These are phyloP conservation scores for Mortierella alpina DNA, from an alignment of 192 early-diverging fungal species.

Conservation along the genomic window DNA sequence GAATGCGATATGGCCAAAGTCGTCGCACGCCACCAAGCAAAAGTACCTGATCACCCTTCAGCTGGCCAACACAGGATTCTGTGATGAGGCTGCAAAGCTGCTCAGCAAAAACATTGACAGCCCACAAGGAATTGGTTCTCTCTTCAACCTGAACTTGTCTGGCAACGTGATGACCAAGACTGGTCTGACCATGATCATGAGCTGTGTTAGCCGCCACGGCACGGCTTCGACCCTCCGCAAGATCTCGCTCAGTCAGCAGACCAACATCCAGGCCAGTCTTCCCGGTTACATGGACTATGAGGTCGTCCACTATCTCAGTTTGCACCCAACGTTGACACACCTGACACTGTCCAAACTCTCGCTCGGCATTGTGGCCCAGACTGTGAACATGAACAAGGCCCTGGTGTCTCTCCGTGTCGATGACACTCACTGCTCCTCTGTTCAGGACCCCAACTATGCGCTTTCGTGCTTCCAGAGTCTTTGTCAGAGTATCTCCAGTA, in stretches of 20 bases:
- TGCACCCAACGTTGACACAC: constrained; percentile 27
- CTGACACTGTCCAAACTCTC: constrained; percentile 28
- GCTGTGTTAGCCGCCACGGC: constrained; percentile 6
- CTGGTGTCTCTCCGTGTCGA: constrained; percentile 31
- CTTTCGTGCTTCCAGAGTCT: constrained; percentile 25
- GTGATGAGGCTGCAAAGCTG: constrained; percentile 25
- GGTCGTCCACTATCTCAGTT: constrained; percentile 23
- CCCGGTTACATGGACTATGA: constrained; percentile 27
- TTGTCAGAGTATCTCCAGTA: constrained; percentile 16
- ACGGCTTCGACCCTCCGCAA: constrained; percentile 7
- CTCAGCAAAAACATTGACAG: constrained; percentile 19
- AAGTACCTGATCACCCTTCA: constrained; percentile 21
- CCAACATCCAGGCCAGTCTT: background rate
- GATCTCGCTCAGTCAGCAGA: constrained; percentile 21
- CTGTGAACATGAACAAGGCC: constrained; percentile 22
- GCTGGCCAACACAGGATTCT: constrained; percentile 43
- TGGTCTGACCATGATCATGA: constrained; percentile 29
- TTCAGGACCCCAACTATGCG: constrained; percentile 22
- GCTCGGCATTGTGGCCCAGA: constrained; percentile 19
- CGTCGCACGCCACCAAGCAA: constrained; percentile 16
- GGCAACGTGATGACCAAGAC: constrained; percentile 38
- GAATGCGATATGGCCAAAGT: constrained; percentile 37
- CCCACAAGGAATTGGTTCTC: constrained; percentile 11
- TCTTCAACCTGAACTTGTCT: constrained; percentile 23
- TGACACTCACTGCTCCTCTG: constrained; percentile 10